Evolutionary conservation across 1,284 basidiomycete species (phyloP), one percentile per base, ranked within the genome.

Genomic region (Apiotrichum gamsii): DNA sequence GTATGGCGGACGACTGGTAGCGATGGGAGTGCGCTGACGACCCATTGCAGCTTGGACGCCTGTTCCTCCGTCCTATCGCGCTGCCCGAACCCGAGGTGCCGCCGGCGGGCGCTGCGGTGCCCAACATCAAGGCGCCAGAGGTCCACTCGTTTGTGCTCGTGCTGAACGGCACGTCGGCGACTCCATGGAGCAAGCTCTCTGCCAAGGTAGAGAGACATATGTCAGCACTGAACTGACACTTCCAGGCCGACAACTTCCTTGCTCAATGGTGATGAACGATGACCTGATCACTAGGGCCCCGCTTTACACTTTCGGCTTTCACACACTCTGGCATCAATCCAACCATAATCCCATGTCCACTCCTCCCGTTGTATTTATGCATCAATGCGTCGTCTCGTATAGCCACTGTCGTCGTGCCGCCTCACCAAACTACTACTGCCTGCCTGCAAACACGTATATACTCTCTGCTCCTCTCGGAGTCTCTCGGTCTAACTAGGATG

Each of bases 401-500:
- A n/a, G n/a, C n/a, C n/a, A n/a, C n/a, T n/a, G 25, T 28, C 25
- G 25, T 28, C 6, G 25, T 11, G 8, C 25, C 11, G 30, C 20
- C 34, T 45, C 23, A 34, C 19, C 36, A 25, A 21, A 16, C 34
- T 31, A 25, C 38, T 37, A 11, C 8, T 28, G 6, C 6, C 25
- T 28, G 25, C 25, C 25, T 28, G 18, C 37, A 39, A 50, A 23
- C 37, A 29, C 25, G 25, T 28, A 6, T 11, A 28, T 28, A 28
- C 25, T n/a, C n/a, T n/a, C n/a, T n/a, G n/a, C n/a, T n/a, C n/a
- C n/a, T n/a, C n/a, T n/a, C n/a, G n/a, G n/a, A n/a, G n/a, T n/a
- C n/a, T n/a, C n/a, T n/a, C n/a, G n/a, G n/a, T n/a, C n/a, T n/a
- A 29, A 39, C 52, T 54, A 91, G 67, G 85, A 87, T 51, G 83